Conservation (phyloP, 2,329 filamentous ascomycete species). For the Aspergillus transmontanensis region DNA sequence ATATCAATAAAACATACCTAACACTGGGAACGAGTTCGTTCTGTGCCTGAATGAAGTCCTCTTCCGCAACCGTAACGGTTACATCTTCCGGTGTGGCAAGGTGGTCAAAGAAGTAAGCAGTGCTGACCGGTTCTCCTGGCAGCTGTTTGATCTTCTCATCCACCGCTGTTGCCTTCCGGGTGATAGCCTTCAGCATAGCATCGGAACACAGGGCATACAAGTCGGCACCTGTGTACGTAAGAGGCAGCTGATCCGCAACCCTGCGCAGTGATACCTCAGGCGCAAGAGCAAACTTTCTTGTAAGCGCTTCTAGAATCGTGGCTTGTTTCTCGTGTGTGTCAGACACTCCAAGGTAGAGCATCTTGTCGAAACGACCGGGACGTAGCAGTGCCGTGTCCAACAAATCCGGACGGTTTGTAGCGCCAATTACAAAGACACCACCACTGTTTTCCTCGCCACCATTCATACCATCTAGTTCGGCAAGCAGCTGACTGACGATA, state of each 20-base stretch:
- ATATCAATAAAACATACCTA: conserved; percentile 41
- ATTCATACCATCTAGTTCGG: conserved; percentile 97
- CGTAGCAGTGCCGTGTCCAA: conserved; percentile 86
- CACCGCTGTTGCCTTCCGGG: conserved; percentile 79
- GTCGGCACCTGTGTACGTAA: conserved; percentile 96
- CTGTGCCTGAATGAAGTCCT: conserved; percentile 82
- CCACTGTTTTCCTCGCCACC: conserved; percentile 77
- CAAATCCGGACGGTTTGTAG: conserved; percentile 91
- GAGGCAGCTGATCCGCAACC: conserved; percentile 77
- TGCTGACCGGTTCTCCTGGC: conserved; percentile 64
- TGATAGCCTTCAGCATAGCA: conserved; percentile 98
- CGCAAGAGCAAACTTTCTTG: conserved; percentile 87
- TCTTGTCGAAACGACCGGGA: conserved; percentile 94
- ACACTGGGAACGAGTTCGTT: conserved; percentile 90
- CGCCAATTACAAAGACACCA: conserved; percentile 94
- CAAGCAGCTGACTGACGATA: conserved; percentile 91
- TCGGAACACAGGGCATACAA: conserved; percentile 97
- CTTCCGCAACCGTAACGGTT: conserved; percentile 82
- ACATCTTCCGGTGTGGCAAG: conserved; percentile 80
- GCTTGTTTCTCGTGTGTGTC: conserved; percentile 97
- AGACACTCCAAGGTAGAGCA: conserved; percentile 94
- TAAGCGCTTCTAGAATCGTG: conserved; percentile 90
- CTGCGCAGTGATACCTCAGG: conserved; percentile 73
- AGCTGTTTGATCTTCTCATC: conserved; percentile 78
- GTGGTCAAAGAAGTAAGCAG: conserved; percentile 96